Conservation (phyloP, 1,284 basidiomycete genomes). For the Rhodofomes roseus region DNA sequence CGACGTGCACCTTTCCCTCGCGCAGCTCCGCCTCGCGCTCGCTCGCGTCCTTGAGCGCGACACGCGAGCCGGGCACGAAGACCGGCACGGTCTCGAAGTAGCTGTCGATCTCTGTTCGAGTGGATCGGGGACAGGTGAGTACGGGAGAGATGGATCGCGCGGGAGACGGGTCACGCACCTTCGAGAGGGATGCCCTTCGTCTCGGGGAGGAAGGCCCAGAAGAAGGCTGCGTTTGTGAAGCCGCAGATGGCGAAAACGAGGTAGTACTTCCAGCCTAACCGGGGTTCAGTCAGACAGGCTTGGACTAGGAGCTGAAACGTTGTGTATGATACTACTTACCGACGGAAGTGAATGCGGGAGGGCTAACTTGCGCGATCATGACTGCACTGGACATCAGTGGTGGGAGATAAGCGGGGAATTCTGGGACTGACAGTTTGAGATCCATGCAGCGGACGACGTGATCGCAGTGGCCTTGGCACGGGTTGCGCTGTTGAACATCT, state of each 20-base stretch:
- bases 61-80: conserved; percentile 44
- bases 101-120: conserved; percentile 48
- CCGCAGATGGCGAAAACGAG: conserved; percentile 60
- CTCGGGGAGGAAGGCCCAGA: conserved; percentile 40
- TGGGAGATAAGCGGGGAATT: conserved; percentile 13
- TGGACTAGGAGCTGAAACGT: neutral
- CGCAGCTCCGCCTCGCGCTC: conserved; percentile 48
- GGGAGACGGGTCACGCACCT: conserved; percentile 23
- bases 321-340: conserved; percentile 21
- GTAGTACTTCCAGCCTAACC: conserved; percentile 40
- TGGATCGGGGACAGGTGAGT: neutral
- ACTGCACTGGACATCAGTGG: conserved; percentile 15
- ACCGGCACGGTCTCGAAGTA: conserved; percentile 48
- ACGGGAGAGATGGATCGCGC: neutral
- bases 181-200: conserved; percentile 46
- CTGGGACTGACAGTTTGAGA: conserved; percentile 37
- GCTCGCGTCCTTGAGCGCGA: conserved; percentile 31
- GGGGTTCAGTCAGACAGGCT: neutral
- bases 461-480: conserved; percentile 59
- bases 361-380: conserved; percentile 45
- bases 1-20: conserved; percentile 22
- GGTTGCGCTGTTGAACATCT: conserved; percentile 54
- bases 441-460: conserved; percentile 50
- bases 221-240: conserved; percentile 57
- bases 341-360: conserved; percentile 45